Base-by-base conservation (phyloP, 2,329 filamentous ascomycete genomes). In the Hirsutella thompsonii region DNA sequence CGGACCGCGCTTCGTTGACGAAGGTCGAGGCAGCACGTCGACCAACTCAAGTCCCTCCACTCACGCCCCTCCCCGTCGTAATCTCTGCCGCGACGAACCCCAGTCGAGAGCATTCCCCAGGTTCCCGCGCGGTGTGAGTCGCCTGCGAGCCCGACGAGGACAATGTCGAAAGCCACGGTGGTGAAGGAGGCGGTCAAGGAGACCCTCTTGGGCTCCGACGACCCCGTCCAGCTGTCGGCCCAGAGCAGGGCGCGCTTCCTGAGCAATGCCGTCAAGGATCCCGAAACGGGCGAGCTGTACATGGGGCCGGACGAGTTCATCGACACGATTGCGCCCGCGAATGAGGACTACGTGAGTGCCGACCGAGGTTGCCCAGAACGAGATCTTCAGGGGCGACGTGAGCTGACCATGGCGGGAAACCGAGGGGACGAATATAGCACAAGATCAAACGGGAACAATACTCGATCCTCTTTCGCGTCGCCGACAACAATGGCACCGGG, bases 381-480 rank as follows among this genome's bases (percentile, higher is more conserved):
- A 38, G 13, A 26, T 26, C 11, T 6, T 6, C 23, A 11, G 6
- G 23, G 23, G 23, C 23, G 37, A 38, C 8, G 16, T 26, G 26
- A 38, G 21, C 13, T 19, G 16, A 38, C 16, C n/a, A 16, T 19
- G 5, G n/a, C 37, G 10, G 19, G 11, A 26, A 5, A 18, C 9
- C 23, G 19, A 21, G 37, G 21, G n/a, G n/a, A n/a, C n/a, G n/a
- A n/a, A n/a, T n/a, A 50, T 57, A 96, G 90, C 89, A 94, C 71
- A 98, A 98, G 65, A 96, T 98, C 69, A 86, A 88, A 66, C 81
- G 90, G 52, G 84, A 94, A 53, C 92, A 96, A 62, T 98, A 95
- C 64, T 81, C 81, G 40, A 83, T 98, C 55, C 83, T 98, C 37
- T 98, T 98, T 65, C 71, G 73, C 48, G 83, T 98, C 44, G 92